Evolutionary conservation across 164 flowering plant species (phyloP).

Genomic region (Aristolochia californica): DNA sequence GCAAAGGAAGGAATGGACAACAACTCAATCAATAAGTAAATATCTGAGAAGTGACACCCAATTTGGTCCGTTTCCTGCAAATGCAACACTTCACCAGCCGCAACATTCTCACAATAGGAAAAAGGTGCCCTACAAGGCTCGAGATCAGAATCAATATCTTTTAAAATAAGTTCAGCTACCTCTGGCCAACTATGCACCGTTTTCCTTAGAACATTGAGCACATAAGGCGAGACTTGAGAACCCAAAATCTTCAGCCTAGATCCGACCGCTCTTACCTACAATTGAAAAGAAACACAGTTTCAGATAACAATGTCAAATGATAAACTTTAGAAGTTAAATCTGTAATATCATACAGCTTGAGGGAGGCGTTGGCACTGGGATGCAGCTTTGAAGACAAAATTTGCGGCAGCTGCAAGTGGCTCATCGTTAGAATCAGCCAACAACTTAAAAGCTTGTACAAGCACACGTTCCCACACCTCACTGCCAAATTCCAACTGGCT

Average conservation of each 20-base stretch:
- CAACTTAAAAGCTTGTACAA: slow-evolving; percentile 55
- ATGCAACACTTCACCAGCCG: slow-evolving; percentile 31
- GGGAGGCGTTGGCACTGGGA: slow-evolving; percentile 83
- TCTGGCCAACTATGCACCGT: slow-evolving; percentile 72
- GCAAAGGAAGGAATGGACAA: slow-evolving; percentile 75
- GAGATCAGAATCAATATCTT: slow-evolving; percentile 67
- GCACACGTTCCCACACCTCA: slow-evolving; percentile 78
- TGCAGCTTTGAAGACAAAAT: slow-evolving; percentile 81
- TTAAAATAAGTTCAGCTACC: slow-evolving; percentile 66
- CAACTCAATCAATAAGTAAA: slow-evolving; percentile 75
- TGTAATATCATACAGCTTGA: slow-evolving; percentile 60
- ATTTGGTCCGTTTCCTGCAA: slow-evolving; percentile 35
- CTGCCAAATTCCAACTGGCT: slow-evolving; percentile 81
- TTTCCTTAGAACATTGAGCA: slow-evolving; percentile 67
- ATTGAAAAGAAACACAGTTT: slow-evolving; percentile 6
- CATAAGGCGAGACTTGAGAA: slow-evolving; percentile 61
- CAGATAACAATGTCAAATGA: not conserved
- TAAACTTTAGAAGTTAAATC: not conserved
- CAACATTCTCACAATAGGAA: slow-evolving; percentile 43
- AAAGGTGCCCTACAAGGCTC: slow-evolving; percentile 27
- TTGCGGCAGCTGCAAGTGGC: slow-evolving; percentile 65
- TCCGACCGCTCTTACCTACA: slow-evolving; percentile 83
- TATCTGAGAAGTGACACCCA: slow-evolving; percentile 61
- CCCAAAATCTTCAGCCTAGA: slow-evolving; percentile 66
- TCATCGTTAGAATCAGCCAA: slow-evolving; percentile 69